These are phyloP conservation scores for Larix sibirica DNA, from an alignment of 83 land plant species.

Conservation along the genomic window DNA sequence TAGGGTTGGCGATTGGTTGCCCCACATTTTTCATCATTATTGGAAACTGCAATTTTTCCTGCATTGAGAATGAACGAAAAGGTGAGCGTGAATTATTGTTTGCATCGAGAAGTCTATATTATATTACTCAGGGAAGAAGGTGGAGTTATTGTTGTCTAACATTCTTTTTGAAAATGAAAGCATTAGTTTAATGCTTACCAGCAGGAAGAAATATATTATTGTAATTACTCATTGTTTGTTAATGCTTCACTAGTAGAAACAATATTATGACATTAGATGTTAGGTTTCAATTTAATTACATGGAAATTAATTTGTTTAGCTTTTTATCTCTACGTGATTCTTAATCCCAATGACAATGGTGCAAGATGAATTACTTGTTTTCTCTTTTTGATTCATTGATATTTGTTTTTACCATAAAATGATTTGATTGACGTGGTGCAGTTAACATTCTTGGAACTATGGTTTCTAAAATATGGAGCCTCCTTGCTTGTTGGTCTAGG, in stretches of 20 bases:
- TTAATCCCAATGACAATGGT: background rate
- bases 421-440: background rate
- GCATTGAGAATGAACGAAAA: conserved; percentile 72
- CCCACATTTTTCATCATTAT: conserved; percentile 66
- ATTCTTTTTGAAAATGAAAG: background rate
- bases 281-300: background rate
- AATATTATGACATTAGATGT: background rate
- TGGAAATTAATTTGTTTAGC: background rate
- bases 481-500: no score
- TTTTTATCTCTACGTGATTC: background rate
- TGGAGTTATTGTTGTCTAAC: background rate
- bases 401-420: background rate
- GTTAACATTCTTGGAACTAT: background rate
- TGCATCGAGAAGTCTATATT: background rate
- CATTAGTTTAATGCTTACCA: background rate
- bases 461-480: no score
- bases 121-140: background rate
- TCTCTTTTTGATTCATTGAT: background rate
- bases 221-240: background rate
- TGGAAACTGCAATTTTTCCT: conserved; percentile 82
- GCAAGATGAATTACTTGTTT: background rate
- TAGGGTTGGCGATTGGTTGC: conserved; percentile 94
- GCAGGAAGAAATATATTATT: background rate
- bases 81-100: conserved; percentile 30
- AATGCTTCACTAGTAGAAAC: background rate